These are phyloP conservation scores for Saccharomyces paradoxus DNA, from an alignment of 805 yeast species.

Conservation along the genomic window DNA sequence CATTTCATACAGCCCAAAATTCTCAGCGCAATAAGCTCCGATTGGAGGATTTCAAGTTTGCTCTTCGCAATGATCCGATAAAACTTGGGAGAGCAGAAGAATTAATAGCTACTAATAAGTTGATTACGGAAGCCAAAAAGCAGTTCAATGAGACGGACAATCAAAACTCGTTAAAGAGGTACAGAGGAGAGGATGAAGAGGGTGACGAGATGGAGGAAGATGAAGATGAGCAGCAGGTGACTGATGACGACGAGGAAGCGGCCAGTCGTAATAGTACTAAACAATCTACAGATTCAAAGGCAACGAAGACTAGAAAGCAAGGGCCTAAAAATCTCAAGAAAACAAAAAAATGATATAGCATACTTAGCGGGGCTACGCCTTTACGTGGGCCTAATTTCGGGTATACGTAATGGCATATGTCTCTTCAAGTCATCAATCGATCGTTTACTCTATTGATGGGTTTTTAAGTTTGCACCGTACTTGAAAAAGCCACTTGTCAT, in stretches of 20 bases:
- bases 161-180: conserved; percentile 26
- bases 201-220: conserved; percentile 27
- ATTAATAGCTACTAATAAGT: conserved; percentile 49
- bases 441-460: not conserved
- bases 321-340: conserved; percentile 15
- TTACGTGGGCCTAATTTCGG: not conserved
- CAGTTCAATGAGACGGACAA: conserved; percentile 59
- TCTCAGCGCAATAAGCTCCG: conserved; percentile 53
- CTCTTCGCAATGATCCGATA: conserved; percentile 54
- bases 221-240: conserved; percentile 9
- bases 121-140: conserved; percentile 57
- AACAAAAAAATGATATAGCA: conserved; percentile 22
- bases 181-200: conserved; percentile 19
- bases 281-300: conserved; percentile 1
- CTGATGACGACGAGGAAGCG: conserved; percentile 12
- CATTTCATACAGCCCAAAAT: conserved; percentile 41
- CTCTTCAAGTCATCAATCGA: not conserved
- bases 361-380: not conserved
- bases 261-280: not conserved
- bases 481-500: not conserved
- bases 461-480: not conserved
- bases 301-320: conserved; percentile 6
- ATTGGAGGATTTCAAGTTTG: conserved; percentile 67
- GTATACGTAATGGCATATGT: not conserved
- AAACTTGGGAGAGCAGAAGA: conserved; percentile 67